Percentiles rank a stretch among this genome's conserved stretches.
phyloP scores from a whole-genome alignment of 352 stramenopile species.

The Phytophthora tubulina region DNA sequence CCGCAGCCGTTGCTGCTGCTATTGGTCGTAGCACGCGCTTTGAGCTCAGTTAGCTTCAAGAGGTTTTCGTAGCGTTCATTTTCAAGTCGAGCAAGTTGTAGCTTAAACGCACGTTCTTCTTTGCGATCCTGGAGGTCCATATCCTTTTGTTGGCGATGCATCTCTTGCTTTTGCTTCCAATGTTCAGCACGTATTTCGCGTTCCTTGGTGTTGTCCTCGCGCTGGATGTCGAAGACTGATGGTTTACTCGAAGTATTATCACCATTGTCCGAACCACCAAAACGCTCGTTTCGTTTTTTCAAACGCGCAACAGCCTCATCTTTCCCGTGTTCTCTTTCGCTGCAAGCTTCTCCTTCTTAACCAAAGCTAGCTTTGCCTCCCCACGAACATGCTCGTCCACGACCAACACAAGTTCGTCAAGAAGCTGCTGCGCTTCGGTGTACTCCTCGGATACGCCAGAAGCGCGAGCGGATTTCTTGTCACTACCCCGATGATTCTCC shows the following conservation, averaged over 20 bases:
- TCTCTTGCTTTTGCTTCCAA: slow-evolving; percentile 1
- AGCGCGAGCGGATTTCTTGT: neutral
- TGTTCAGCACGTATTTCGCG: neutral
- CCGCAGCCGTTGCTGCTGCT: too few relatives aligned
- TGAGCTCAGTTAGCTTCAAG: neutral
- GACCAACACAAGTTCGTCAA: slow-evolving; percentile 5
- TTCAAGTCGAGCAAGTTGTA: slow-evolving; percentile 15
- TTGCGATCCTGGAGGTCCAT: slow-evolving; percentile 6
- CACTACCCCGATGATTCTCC: neutral
- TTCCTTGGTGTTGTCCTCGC: neutral
- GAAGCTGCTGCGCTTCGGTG: slow-evolving; percentile 4
- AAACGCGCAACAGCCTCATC: neutral
- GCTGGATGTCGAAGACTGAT: neutral
- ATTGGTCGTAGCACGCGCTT: neutral
- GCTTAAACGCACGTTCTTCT: slow-evolving; percentile 15
- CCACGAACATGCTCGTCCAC: slow-evolving; percentile 5
- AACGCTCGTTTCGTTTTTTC: slow-evolving; percentile 4
- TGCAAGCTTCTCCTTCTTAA: neutral
- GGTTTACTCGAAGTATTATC: neutral
- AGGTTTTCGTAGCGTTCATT: slow-evolving; percentile 13
- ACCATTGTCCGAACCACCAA: neutral
- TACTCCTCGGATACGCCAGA: slow-evolving; percentile 8
- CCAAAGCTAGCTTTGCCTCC: neutral
- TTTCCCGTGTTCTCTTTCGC: slow-evolving; percentile 6
- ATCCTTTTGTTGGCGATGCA: slow-evolving; percentile 2